Evolutionary conservation across 352 stramenopile genomes (phyloP).

Genomic region (Stephanocyclus meneghinianus): DNA sequence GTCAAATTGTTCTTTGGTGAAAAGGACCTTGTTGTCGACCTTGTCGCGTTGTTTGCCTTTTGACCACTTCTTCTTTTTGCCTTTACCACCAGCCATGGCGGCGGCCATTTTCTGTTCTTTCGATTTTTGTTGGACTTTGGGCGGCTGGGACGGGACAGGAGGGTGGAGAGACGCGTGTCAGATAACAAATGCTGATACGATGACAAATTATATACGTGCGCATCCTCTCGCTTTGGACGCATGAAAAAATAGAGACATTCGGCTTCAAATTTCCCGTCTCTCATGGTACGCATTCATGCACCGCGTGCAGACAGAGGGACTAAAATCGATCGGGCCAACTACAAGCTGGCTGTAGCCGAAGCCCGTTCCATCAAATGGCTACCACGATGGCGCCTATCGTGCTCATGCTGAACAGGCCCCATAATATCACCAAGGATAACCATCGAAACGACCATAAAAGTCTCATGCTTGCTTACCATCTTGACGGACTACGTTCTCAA

Average conservation of each 20-base stretch:
- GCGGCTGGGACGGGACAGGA: slow-evolving; percentile 78
- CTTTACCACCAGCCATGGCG: slow-evolving; percentile 98
- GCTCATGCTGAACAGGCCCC: background rate
- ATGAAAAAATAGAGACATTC: no score
- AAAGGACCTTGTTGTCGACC: slow-evolving; percentile 99
- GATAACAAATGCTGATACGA: background rate
- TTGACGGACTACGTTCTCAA: background rate
- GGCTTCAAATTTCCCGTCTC: no score
- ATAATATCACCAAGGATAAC: background rate
- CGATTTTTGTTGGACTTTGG: slow-evolving; percentile 99
- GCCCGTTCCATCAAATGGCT: no score
- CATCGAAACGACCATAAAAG: background rate
- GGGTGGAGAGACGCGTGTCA: background rate
- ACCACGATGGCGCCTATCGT: background rate
- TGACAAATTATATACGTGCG: background rate
- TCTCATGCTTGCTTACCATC: background rate
- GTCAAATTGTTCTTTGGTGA: slow-evolving; percentile 99
- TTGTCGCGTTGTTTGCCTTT: slow-evolving; percentile 99
- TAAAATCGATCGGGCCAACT: no score
- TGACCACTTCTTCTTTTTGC: slow-evolving; percentile 99
- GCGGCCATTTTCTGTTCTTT: slow-evolving; percentile 99
- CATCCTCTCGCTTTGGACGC: no score
- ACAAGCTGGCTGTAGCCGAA: no score
- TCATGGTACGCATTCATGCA: no score
- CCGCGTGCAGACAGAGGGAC: no score